phyloP scores from a whole-genome alignment of 768 basidiomycete species.

The Phaffia australis region DNA sequence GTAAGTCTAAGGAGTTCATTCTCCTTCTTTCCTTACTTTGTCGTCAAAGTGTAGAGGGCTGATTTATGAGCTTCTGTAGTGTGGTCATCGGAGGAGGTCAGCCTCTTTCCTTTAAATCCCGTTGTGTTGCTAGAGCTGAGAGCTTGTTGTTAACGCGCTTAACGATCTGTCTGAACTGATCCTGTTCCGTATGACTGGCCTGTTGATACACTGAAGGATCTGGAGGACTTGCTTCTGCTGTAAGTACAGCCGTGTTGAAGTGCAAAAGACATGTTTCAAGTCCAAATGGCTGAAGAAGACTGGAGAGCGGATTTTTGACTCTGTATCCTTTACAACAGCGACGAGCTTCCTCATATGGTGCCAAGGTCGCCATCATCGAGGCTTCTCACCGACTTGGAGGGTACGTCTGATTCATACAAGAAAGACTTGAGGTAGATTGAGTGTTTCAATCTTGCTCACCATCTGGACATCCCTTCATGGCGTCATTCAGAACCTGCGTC shows the following conservation, averaged over 20 bases:
- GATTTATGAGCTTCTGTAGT: not conserved
- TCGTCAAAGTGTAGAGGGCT: not conserved
- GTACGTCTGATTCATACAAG: not conserved
- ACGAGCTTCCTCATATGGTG: conserved; percentile 81
- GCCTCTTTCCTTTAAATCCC: not conserved
- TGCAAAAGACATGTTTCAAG: not conserved
- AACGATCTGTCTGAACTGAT: conserved; percentile 1
- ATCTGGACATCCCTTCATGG: no score
- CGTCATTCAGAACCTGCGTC: conserved; percentile 62
- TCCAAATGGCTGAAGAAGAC: conserved; percentile 10
- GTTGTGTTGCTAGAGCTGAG: not conserved
- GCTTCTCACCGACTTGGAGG: conserved; percentile 60
- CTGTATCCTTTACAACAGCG: conserved; percentile 47
- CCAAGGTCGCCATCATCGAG: conserved; percentile 86
- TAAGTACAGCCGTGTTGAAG: conserved; percentile 39
- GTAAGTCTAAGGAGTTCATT: no score
- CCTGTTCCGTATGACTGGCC: not conserved
- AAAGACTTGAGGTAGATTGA: not conserved
- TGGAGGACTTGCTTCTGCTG: conserved; percentile 79
- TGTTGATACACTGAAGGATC: conserved; percentile 50
- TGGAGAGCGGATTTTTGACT: not conserved
- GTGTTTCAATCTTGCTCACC: not conserved
- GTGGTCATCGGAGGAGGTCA: conserved; percentile 26
- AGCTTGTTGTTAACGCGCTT: no score
- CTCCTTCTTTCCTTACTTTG: no score